A percentile compares a stretch with the other conserved stretches of the same genome.
Evolutionary conservation across 345 rosid species (phyloP).

Genomic region (Eucalyptus pumila): DNA sequence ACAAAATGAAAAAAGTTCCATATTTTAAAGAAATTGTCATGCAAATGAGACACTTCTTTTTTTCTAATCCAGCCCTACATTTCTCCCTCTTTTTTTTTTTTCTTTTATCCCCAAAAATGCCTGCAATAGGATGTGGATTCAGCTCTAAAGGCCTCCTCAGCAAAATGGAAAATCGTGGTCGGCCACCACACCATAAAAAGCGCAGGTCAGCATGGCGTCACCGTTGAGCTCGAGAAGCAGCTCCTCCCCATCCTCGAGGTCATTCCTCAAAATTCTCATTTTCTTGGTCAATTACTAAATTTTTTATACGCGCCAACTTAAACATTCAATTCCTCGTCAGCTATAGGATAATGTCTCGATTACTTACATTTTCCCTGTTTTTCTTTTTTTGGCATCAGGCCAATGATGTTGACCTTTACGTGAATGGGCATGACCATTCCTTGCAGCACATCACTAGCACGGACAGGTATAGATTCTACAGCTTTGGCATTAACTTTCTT

Average conservation of each 20-base stretch:
- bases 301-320: background rate
- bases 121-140: conserved; percentile 18
- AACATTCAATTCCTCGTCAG: background rate
- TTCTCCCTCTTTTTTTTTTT: background rate
- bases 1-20: background rate
- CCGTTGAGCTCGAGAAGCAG: conserved; percentile 28
- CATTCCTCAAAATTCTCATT: background rate
- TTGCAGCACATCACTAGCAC: conserved; percentile 55
- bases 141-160: conserved; percentile 12
- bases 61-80: background rate
- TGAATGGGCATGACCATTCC: conserved; percentile 88
- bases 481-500: background rate
- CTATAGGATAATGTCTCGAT: background rate
- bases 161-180: conserved; percentile 62
- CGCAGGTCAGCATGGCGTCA: conserved; percentile 53
- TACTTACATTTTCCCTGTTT: background rate
- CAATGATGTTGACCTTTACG: conserved; percentile 50
- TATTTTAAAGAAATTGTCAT: background rate
- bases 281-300: background rate
- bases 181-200: conserved; percentile 78
- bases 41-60: background rate
- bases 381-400: conserved; percentile 1
- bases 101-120: background rate
- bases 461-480: conserved; percentile 16
- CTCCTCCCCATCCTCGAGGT: conserved; percentile 67